A percentile compares a stretch with the other conserved stretches of the same genome.
These are phyloP conservation scores for Globisporangium cederbergense DNA, from an alignment of 352 stramenopile species.

Conservation along the genomic window DNA sequence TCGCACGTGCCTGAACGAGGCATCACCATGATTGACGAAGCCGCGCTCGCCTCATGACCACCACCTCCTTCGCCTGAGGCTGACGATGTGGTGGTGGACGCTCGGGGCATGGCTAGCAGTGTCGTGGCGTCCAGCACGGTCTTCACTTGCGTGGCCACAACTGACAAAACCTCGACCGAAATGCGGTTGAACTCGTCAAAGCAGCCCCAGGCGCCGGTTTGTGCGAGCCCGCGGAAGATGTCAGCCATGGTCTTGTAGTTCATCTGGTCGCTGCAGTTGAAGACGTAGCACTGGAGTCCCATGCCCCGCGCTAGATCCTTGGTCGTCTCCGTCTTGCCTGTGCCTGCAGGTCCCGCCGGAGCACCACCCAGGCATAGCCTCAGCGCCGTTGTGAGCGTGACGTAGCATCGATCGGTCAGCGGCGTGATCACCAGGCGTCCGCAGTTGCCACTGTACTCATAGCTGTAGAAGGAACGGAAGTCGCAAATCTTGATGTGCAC, in stretches of 20 bases:
- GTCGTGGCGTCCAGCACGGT: constrained; percentile 91
- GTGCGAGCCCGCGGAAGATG: constrained; percentile 92
- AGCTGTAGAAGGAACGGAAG: constrained; percentile 91
- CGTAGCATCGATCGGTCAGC: constrained; percentile 81
- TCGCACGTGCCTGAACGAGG: constrained; percentile 66
- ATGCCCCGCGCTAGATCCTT: constrained; percentile 79
- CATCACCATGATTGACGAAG: constrained; percentile 30
- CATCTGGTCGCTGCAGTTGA: constrained; percentile 89
- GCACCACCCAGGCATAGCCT: constrained; percentile 75
- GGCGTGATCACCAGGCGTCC: constrained; percentile 83
- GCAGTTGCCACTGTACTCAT: constrained; percentile 96
- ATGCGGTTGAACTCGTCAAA: constrained; percentile 98
- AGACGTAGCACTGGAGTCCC: constrained; percentile 83
- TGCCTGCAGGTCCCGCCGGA: constrained; percentile 74
- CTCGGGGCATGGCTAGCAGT: constrained; percentile 20
- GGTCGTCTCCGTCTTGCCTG: constrained; percentile 85
- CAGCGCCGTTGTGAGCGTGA: constrained; percentile 81
- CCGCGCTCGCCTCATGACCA: constrained; percentile 10
- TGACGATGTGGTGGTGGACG: constrained; percentile 12
- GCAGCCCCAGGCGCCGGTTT: constrained; percentile 95
- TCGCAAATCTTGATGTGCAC: constrained; percentile 91
- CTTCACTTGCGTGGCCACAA: constrained; percentile 97
- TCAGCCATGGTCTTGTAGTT: constrained; percentile 97
- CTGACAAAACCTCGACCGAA: constrained; percentile 94
- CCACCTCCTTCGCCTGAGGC: constrained; percentile 20